These are phyloP conservation scores for Pestalotiopsis sp. DNA, from an alignment of 2,329 filamentous ascomycete species.

Conservation along the genomic window DNA sequence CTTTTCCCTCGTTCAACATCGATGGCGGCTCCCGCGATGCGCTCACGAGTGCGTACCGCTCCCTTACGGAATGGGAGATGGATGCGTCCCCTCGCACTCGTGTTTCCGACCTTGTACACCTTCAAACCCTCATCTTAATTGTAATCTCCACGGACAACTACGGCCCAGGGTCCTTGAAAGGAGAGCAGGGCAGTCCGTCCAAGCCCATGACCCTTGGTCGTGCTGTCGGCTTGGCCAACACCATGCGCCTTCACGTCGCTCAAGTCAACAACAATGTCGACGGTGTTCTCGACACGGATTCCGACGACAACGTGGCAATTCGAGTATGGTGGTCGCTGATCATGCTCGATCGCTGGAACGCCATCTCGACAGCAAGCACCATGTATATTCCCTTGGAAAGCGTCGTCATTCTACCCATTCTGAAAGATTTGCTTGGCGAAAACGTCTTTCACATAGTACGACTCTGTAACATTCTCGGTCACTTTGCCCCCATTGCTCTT, in stretches of 20 bases:
- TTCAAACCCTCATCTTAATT: conserved; percentile 68
- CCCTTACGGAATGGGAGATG: conserved; percentile 56
- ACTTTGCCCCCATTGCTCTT: conserved; percentile 50
- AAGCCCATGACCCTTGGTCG: conserved; percentile 61
- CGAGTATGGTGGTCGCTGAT: conserved; percentile 74
- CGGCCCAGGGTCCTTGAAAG: conserved; percentile 41
- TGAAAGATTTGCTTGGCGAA: conserved; percentile 63
- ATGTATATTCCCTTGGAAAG: conserved; percentile 64
- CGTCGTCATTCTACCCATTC: conserved; percentile 59
- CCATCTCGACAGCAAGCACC: conserved; percentile 65
- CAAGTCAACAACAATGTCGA: conserved; percentile 38
- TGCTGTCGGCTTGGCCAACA: conserved; percentile 67
- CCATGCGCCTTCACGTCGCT: conserved; percentile 60
- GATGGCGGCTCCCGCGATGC: conserved; percentile 24
- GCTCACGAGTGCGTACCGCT: conserved; percentile 44
- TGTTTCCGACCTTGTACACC: conserved; percentile 55
- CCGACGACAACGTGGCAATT: conserved; percentile 62
- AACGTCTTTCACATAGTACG: conserved; percentile 65
- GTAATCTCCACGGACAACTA: conserved; percentile 66
- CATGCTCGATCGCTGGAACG: conserved; percentile 73
- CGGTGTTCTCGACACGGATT: conserved; percentile 55
- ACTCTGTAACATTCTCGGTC: conserved; percentile 60
- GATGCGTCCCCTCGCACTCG: conserved; percentile 37
- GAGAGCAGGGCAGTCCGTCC: conserved; percentile 46
- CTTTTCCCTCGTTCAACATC: conserved; percentile 43